Conservation (phyloP, 2,329 filamentous ascomycete species). For the Colletotrichum caudatum region DNA sequence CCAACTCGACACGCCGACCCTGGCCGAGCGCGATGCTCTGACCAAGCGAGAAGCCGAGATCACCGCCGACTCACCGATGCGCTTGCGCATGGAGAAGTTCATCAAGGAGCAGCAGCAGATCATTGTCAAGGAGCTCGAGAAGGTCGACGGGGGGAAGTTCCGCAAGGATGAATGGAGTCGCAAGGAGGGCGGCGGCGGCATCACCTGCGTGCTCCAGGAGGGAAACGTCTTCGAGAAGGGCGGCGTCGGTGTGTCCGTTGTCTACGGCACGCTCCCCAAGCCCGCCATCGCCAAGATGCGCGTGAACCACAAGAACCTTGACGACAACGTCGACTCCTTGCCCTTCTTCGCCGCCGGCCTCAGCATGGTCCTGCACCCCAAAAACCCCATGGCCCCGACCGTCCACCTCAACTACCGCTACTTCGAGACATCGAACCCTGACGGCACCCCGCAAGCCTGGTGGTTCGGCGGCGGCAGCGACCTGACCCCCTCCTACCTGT, state of each 20-base stretch:
- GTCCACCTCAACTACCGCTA: conserved; percentile 99
- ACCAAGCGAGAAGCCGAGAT: conserved; percentile 83
- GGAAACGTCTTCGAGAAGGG: conserved; percentile 98
- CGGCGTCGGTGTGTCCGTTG: conserved; percentile 93
- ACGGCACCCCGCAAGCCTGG: conserved; percentile 87
- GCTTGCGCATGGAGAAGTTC: conserved; percentile 95
- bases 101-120: conserved; percentile 92
- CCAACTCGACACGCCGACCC: conserved; percentile 72
- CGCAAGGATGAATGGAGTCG: conserved; percentile 87
- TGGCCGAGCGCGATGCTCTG: conserved; percentile 87
- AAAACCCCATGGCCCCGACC: conserved; percentile 96
- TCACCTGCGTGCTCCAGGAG: conserved; percentile 94
- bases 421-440: conserved; percentile 92
- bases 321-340: conserved; percentile 79
- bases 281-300: conserved; percentile 93
- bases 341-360: conserved; percentile 96
- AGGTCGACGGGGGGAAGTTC: conserved; percentile 87
- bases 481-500: conserved; percentile 91
- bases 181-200: conserved; percentile 89
- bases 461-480: conserved; percentile 98
- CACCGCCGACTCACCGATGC: conserved; percentile 87
- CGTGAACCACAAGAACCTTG: conserved; percentile 92
- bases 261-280: conserved; percentile 90
- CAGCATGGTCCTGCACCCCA: conserved; percentile 91
- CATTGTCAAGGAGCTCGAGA: conserved; percentile 86